Conservation (phyloP, 345 rosid genomes). For the Crucihimalaya himalaica region DNA sequence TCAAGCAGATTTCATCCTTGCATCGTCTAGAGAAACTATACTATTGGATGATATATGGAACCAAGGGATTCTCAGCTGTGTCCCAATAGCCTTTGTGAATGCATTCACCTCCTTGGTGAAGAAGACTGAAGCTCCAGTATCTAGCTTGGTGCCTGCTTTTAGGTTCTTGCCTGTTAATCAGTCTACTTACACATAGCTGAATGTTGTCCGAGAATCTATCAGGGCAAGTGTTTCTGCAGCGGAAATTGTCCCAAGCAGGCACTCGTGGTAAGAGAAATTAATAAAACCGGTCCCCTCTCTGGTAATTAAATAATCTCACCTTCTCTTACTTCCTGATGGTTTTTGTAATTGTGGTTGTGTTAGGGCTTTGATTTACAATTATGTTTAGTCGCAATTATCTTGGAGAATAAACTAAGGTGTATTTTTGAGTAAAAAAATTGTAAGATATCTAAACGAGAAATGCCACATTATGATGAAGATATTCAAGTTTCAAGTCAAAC, state of each 20-base stretch:
- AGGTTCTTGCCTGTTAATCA: slow-evolving; percentile 57
- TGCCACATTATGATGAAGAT: too few relatives aligned
- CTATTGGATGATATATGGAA: slow-evolving; percentile 68
- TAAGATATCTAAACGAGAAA: too few relatives aligned
- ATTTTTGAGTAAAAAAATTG: too few relatives aligned
- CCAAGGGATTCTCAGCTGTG: slow-evolving; percentile 72
- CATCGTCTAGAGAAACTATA: slow-evolving; percentile 77
- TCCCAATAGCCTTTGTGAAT: slow-evolving; percentile 58
- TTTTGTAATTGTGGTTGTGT: too few relatives aligned
- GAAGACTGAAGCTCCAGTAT: slow-evolving; percentile 50
- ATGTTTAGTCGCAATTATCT: too few relatives aligned
- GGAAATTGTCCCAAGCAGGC: slow-evolving; percentile 62
- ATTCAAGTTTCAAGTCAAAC: too few relatives aligned
- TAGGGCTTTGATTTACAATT: too few relatives aligned
- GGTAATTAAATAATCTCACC: too few relatives aligned
- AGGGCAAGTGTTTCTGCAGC: slow-evolving; percentile 41
- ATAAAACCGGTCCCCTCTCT: too few relatives aligned
- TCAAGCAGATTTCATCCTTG: slow-evolving; percentile 68
- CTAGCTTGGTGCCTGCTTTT: slow-evolving; percentile 54
- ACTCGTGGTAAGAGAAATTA: too few relatives aligned
- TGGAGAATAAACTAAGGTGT: too few relatives aligned
- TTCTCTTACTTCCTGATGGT: too few relatives aligned
- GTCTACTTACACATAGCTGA: slow-evolving; percentile 43
- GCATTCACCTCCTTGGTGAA: slow-evolving; percentile 64
- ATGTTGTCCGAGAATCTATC: slow-evolving; percentile 51